Conservation (phyloP, 78 protist species). For the Dictyostelium purpureum region DNA sequence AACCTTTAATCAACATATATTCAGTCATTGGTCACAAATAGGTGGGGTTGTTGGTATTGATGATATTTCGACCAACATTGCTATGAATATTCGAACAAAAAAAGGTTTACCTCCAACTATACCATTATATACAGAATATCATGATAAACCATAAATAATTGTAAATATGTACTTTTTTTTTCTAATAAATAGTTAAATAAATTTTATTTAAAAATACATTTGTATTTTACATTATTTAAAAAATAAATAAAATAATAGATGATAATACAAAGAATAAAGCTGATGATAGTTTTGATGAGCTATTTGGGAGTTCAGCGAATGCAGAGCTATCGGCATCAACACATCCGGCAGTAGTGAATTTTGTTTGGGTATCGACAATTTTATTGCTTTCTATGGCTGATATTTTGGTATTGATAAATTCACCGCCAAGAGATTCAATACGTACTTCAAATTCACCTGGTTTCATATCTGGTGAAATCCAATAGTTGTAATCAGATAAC, state of each 20-base stretch:
- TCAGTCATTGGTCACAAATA: neutral
- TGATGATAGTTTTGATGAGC: neutral
- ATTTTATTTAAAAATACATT: no score
- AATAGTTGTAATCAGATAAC: conserved; percentile 9
- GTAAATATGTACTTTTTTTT: no score
- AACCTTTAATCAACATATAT: neutral
- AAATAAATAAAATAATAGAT: neutral
- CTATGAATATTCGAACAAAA: neutral
- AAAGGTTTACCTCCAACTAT: no score
- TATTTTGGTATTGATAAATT: neutral
- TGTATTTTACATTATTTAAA: neutral
- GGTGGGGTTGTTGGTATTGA: neutral
- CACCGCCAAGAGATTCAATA: conserved; percentile 15
- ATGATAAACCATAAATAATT: no score
- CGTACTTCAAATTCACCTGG: neutral
- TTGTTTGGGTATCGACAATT: neutral
- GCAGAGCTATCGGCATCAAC: neutral
- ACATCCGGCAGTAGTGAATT: neutral
- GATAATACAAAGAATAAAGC: neutral
- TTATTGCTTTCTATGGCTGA: neutral
- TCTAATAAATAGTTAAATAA: no score
- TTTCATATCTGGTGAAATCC: neutral
- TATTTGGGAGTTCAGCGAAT: neutral
- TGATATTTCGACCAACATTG: neutral
- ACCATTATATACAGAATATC: no score